Base-by-base conservation (phyloP, 768 basidiomycete species). In the Collybia sordida region DNA sequence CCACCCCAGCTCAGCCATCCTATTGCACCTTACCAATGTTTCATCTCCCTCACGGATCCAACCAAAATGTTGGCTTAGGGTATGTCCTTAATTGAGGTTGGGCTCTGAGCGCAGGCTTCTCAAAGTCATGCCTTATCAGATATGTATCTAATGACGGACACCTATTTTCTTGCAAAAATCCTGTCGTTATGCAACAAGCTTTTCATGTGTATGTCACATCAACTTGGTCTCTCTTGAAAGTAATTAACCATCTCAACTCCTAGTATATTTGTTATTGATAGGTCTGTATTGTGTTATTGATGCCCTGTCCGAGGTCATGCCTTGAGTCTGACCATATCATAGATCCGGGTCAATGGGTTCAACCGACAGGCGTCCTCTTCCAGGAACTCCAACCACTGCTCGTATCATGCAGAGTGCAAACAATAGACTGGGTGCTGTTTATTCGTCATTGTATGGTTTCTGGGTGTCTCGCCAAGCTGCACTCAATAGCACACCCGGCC, bases 111-210 rank as follows among this genome's bases (percentile, higher is more conserved):
- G n/a, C n/a, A n/a, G n/a, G n/a, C n/a, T n/a, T n/a, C n/a, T n/a
- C n/a, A n/a, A n/a, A n/a, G n/a, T 35, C 17, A 3, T 43, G 28
- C n/a, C 3, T 17, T n/a, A 19, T 36, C 17, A 61, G 81, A 4
- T 77, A 85, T 54, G 52, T 80, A 36, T 84, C 82, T 3, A 66
- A 64, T 18, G 83, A 85, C 42, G 83, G 84, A 0, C 83, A 85
- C 58, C 54, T 69, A 9, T 85, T 81, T 50, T 23, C 60, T 1
- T 85, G 83, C 64, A 69, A 68, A 46, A 81, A 84, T 53, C 84
- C 83, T 1, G 68, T 67, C 0, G 66, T 75, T 7, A 60, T 78
- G 61, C 76, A 75, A 17, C 81, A 77, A 54, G 71, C 83, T 0
- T 83, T 77, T 64, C 82, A 85, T 59, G 80, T 85, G 80, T 83